Evolutionary conservation across 2,329 filamentous ascomycete species (phyloP).

Genomic region (Calonectria ilicicola): DNA sequence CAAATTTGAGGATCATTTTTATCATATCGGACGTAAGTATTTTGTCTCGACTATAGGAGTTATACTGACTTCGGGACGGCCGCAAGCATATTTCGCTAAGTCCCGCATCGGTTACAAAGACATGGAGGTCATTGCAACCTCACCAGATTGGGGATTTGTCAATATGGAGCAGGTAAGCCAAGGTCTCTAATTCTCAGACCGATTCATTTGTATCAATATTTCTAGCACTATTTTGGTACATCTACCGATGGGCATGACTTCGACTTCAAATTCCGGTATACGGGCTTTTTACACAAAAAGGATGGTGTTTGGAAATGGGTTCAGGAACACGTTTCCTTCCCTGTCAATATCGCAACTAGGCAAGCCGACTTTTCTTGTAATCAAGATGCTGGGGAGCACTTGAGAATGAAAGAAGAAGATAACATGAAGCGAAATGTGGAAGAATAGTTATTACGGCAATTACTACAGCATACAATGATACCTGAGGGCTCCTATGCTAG

Average conservation of each 20-base stretch:
- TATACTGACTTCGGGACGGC: neutral
- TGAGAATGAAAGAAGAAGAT: neutral
- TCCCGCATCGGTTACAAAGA: slow-evolving; percentile 4
- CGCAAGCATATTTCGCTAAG: slow-evolving; percentile 7
- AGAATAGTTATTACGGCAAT: too few relatives aligned
- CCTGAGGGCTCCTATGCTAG: too few relatives aligned
- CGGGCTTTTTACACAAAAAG: slow-evolving; percentile 3
- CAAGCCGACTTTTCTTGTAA: slow-evolving; percentile 6
- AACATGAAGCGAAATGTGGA: neutral
- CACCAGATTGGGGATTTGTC: neutral
- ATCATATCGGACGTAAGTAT: slow-evolving; percentile 4
- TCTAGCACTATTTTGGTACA: slow-evolving; percentile 2
- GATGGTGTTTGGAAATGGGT: slow-evolving; percentile 9
- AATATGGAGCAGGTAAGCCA: slow-evolving; percentile 9
- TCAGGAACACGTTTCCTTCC: slow-evolving; percentile 12
- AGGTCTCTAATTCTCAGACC: too few relatives aligned
- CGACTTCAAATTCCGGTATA: slow-evolving; percentile 9
- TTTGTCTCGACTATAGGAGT: neutral
- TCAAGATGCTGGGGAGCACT: slow-evolving; percentile 2
- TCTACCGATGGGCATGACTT: slow-evolving; percentile 1
- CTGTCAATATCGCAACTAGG: neutral
- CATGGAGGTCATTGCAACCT: slow-evolving; percentile 9
- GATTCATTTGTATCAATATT: neutral
- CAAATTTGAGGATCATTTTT: slow-evolving; percentile 5
- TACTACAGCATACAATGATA: too few relatives aligned